These are phyloP conservation scores for Chimonanthus salicifolius DNA, from an alignment of 164 flowering plant genomes.

Conservation along the genomic window DNA sequence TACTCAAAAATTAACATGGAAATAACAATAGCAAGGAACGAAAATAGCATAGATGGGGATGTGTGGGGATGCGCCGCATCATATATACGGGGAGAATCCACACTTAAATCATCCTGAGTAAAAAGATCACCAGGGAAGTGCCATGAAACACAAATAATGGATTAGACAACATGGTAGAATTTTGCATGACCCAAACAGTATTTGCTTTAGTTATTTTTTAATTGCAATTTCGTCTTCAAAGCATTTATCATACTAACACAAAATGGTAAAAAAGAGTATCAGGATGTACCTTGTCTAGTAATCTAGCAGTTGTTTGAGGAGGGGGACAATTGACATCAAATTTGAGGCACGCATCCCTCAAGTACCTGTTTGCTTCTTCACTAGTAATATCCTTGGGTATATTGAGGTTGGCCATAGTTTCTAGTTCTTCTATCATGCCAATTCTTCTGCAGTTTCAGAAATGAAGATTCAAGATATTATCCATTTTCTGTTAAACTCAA, in stretches of 20 bases:
- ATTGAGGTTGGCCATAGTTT: constrained; percentile 59
- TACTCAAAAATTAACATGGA: no score
- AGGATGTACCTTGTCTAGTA: constrained; percentile 70
- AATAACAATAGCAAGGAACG: no score
- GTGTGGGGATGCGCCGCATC: no score
- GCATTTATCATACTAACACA: not conserved
- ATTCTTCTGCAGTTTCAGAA: constrained; percentile 50
- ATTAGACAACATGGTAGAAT: no score
- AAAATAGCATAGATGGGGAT: no score
- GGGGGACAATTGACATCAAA: constrained; percentile 85
- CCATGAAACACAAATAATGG: no score
- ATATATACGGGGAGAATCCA: no score
- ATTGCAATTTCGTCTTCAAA: no score
- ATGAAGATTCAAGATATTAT: constrained; percentile 3
- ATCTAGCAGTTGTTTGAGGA: constrained; percentile 87
- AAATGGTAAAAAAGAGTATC: not conserved
- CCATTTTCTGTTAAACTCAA: not conserved
- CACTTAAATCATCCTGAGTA: no score
- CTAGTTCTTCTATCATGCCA: constrained; percentile 86
- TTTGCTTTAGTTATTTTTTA: no score
- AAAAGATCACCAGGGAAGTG: no score
- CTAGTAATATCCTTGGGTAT: constrained; percentile 85
- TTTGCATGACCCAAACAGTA: no score
- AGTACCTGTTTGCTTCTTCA: constrained; percentile 67
- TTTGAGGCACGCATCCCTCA: constrained; percentile 65